phyloP scores from a whole-genome alignment of 2,329 filamentous ascomycete genomes.

The Talaromyces sp. region DNA sequence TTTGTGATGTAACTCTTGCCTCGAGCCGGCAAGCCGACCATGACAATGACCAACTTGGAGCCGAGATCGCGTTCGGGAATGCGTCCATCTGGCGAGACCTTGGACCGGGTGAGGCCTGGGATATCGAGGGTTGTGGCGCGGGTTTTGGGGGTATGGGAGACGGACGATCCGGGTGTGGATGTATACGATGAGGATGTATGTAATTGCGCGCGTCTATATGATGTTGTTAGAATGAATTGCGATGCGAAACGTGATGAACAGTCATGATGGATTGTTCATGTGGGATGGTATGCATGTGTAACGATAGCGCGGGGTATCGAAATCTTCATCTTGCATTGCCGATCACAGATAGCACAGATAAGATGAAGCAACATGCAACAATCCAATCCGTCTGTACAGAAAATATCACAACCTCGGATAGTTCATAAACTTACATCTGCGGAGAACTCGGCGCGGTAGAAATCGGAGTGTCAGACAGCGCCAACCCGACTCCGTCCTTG shows the following conservation, averaged over 20 bases:
- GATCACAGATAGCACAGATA: conserved; percentile 2
- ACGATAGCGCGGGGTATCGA: neutral
- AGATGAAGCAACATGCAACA: neutral
- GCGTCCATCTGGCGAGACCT: conserved; percentile 89
- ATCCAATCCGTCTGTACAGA: too few relatives aligned
- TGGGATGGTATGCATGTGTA: neutral
- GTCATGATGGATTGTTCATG: neutral
- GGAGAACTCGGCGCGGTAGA: conserved; percentile 60
- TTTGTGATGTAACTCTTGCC: conserved; percentile 99
- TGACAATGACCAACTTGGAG: conserved; percentile 93
- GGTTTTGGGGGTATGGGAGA: conserved; percentile 62
- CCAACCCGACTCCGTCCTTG: conserved; percentile 47
- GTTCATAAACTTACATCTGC: conserved; percentile 54
- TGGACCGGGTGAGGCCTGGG: conserved; percentile 89
- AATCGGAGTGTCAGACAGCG: conserved; percentile 58
- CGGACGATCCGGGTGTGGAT: conserved; percentile 2
- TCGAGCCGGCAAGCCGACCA: conserved; percentile 91
- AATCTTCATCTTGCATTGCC: neutral
- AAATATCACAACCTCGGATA: conserved; percentile 15
- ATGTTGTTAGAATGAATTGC: neutral
- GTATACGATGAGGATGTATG: conserved; percentile 53
- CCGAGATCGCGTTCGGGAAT: conserved; percentile 93
- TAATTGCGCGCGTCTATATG: conserved; percentile 57
- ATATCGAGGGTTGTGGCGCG: conserved; percentile 96
- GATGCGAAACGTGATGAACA: neutral